A percentile compares a stretch with the other conserved stretches of the same genome.
These are phyloP conservation scores for Apodospora peruviana DNA, from an alignment of 495 filamentous ascomycete genomes.

Conservation along the genomic window DNA sequence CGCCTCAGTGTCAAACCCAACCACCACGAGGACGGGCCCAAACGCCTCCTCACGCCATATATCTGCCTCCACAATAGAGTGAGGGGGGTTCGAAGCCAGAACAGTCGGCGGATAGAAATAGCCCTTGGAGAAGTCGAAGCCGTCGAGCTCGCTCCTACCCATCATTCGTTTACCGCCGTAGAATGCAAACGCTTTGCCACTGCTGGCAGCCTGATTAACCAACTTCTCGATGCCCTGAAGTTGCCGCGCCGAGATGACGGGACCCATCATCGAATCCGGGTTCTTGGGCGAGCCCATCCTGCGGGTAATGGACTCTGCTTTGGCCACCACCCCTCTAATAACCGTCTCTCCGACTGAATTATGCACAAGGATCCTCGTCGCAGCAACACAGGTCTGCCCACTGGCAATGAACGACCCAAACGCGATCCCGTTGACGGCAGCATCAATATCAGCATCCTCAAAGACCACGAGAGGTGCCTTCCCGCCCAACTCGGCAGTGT, in stretches of 20 bases:
- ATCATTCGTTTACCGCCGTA: slow-evolving; percentile 31
- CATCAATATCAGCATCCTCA: slow-evolving; percentile 41
- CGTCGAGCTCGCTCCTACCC: slow-evolving; percentile 24
- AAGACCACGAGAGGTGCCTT: slow-evolving; percentile 57
- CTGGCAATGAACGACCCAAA: slow-evolving; percentile 56
- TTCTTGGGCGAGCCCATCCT: slow-evolving; percentile 49
- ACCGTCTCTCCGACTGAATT: slow-evolving; percentile 38
- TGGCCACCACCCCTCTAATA: slow-evolving; percentile 27
- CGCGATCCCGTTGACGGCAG: slow-evolving; percentile 51
- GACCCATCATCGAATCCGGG: slow-evolving; percentile 39
- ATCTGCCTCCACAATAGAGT: slow-evolving; percentile 13
- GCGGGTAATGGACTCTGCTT: slow-evolving; percentile 31
- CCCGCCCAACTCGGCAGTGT: slow-evolving; percentile 56
- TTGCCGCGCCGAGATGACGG: slow-evolving; percentile 32
- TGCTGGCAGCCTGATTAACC: slow-evolving; percentile 23
- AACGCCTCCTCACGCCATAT: slow-evolving; percentile 46
- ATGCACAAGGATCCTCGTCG: slow-evolving; percentile 53
- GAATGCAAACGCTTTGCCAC: slow-evolving; percentile 11
- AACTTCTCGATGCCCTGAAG: slow-evolving; percentile 32
- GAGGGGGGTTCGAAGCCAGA: slow-evolving; percentile 22
- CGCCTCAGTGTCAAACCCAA: background rate
- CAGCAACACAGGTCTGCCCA: slow-evolving; percentile 59
- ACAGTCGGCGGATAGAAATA: slow-evolving; percentile 57
- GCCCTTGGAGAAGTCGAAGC: slow-evolving; percentile 37
- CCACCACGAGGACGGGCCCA: slow-evolving; percentile 16